Conservation (phyloP, 2,329 filamentous ascomycete species). For the Apiospora arundinis region DNA sequence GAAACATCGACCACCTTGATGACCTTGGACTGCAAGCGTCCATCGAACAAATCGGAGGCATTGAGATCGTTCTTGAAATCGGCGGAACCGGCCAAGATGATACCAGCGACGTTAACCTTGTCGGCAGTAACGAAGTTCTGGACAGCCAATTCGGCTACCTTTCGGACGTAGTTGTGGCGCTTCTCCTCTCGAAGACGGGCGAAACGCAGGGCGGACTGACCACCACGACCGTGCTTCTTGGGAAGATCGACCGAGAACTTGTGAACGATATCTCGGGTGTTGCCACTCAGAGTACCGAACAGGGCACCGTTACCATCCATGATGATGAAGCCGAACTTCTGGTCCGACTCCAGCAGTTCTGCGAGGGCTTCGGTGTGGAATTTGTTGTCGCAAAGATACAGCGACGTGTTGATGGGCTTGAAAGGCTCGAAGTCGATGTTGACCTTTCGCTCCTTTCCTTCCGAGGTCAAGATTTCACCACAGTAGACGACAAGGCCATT, state of each 20-base stretch:
- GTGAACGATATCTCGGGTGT: constrained; percentile 95
- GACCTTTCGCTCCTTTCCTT: constrained; percentile 99
- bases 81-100: constrained; percentile 95
- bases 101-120: constrained; percentile 95
- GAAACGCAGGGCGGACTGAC: constrained; percentile 99
- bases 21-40: constrained; percentile 89
- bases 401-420: constrained; percentile 99
- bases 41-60: constrained; percentile 95
- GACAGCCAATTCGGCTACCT: constrained; percentile 95
- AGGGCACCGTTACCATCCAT: constrained; percentile 99
- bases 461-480: constrained; percentile 98
- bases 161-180: constrained; percentile 99
- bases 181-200: constrained; percentile 99
- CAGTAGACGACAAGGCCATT: constrained; percentile 99
- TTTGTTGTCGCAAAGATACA: constrained; percentile 99
- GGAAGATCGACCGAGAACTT: constrained; percentile 98
- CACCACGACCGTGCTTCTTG: constrained; percentile 99
- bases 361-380: constrained; percentile 98
- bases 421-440: constrained; percentile 99
- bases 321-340: constrained; percentile 99
- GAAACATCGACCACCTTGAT: constrained; percentile 99
- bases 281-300: constrained; percentile 95
- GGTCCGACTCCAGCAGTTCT: constrained; percentile 96
- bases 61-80: constrained; percentile 99
- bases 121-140: constrained; percentile 99